Evolutionary conservation across 371 early-diverging fungal species (phyloP).

Genomic region (Parasitella parasitica): DNA sequence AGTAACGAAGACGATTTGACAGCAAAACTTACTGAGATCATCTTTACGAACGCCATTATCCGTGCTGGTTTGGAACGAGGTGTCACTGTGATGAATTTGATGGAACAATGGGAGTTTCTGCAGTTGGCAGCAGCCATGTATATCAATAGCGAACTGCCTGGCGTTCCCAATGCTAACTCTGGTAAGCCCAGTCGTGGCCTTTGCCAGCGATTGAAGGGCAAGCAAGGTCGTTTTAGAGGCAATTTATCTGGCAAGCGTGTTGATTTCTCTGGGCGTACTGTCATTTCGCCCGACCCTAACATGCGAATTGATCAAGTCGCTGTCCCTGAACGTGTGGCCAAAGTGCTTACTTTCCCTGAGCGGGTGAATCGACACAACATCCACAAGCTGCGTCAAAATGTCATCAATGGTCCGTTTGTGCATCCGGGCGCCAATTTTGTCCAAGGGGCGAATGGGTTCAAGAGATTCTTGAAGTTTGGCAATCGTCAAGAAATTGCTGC

Average conservation of each 20-base stretch:
- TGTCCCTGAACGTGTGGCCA: slow-evolving; percentile 96
- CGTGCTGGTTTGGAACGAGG: slow-evolving; percentile 86
- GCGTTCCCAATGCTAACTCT: slow-evolving; percentile 59
- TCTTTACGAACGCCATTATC: slow-evolving; percentile 91
- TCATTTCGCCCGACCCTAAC: slow-evolving; percentile 99
- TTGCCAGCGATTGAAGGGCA: slow-evolving; percentile 99
- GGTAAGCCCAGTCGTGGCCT: slow-evolving; percentile 89
- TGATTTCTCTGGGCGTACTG: slow-evolving; percentile 99
- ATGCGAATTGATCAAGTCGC: slow-evolving; percentile 98
- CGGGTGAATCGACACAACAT: slow-evolving; percentile 91
- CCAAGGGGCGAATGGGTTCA: slow-evolving; percentile 45
- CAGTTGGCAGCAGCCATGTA: slow-evolving; percentile 96
- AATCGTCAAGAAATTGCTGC: slow-evolving; percentile 71
- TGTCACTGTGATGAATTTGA: slow-evolving; percentile 67
- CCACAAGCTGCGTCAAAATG: slow-evolving; percentile 73
- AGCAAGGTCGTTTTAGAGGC: slow-evolving; percentile 99
- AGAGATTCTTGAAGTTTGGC: slow-evolving; percentile 75
- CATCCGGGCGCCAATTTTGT: slow-evolving; percentile 98
- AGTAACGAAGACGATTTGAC: slow-evolving; percentile 99
- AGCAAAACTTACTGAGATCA: slow-evolving; percentile 96
- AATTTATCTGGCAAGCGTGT: slow-evolving; percentile 99
- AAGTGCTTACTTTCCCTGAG: slow-evolving; percentile 97
- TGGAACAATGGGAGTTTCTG: slow-evolving; percentile 99
- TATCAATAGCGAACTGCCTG: slow-evolving; percentile 96
- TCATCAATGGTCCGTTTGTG: slow-evolving; percentile 89